Evolutionary conservation across 2,329 filamentous ascomycete genomes (phyloP).

Genomic region (Penicillium sp.): DNA sequence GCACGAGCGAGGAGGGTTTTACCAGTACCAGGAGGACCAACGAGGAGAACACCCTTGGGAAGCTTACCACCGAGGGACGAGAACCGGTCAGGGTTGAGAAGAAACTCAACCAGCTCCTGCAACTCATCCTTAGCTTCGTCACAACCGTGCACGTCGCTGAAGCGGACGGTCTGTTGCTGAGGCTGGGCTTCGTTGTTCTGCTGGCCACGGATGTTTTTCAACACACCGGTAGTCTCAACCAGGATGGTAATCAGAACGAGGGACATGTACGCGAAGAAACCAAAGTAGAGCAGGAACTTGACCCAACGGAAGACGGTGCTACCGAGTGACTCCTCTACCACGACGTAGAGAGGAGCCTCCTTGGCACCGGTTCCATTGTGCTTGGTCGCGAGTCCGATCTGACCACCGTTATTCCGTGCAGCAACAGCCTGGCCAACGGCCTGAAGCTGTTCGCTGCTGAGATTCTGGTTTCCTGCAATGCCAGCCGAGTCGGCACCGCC

Average conservation of each 20-base stretch:
- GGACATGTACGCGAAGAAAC: slow-evolving; percentile 73
- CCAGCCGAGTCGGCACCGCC: slow-evolving; percentile 44
- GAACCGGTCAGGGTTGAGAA: slow-evolving; percentile 91
- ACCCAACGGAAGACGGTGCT: slow-evolving; percentile 84
- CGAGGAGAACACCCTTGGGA: slow-evolving; percentile 91
- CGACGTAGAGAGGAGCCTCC: slow-evolving; percentile 86
- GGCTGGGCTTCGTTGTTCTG: slow-evolving; percentile 83
- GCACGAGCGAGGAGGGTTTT: slow-evolving; percentile 95
- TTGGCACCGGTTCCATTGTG: slow-evolving; percentile 66
- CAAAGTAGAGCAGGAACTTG: slow-evolving; percentile 79
- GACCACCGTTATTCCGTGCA: slow-evolving; percentile 66
- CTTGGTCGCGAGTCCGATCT: slow-evolving; percentile 53
- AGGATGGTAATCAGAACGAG: slow-evolving; percentile 77
- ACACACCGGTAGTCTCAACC: slow-evolving; percentile 73
- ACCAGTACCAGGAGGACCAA: slow-evolving; percentile 93
- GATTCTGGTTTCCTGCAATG: slow-evolving; percentile 29
- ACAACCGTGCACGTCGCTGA: slow-evolving; percentile 92
- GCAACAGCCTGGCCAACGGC: slow-evolving; percentile 80
- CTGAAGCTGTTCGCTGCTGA: slow-evolving; percentile 66
- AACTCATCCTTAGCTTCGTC: slow-evolving; percentile 98
- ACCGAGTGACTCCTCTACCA: slow-evolving; percentile 85
- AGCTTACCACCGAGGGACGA: slow-evolving; percentile 92
- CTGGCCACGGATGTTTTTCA: slow-evolving; percentile 72
- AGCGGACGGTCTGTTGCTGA: slow-evolving; percentile 86
- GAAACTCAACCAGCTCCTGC: slow-evolving; percentile 92